A percentile compares a stretch with the other conserved stretches of the same genome.
Conservation (phyloP, 2,329 filamentous ascomycete species). For the Pestalotiopsis sp. region DNA sequence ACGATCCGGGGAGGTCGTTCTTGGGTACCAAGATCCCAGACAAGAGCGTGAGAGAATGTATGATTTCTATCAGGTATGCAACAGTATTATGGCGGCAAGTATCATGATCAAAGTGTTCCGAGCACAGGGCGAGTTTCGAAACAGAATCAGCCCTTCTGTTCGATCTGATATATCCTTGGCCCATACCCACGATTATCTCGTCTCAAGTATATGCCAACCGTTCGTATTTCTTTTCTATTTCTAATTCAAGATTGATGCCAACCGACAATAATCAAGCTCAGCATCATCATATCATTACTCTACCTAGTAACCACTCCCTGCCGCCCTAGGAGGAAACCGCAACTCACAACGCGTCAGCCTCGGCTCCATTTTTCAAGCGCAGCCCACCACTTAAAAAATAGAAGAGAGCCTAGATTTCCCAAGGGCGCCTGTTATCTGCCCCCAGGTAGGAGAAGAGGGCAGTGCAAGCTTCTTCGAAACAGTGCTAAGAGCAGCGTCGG, state of each 20-base stretch:
- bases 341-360: constrained; percentile 28
- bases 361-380: constrained; percentile 18
- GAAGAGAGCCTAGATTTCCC: neutral
- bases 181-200: neutral
- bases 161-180: too few relatives aligned
- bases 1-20: too few relatives aligned
- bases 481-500: neutral
- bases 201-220: neutral
- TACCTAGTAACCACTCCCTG: constrained; percentile 18
- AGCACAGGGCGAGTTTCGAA: too few relatives aligned
- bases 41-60: too few relatives aligned
- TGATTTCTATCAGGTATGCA: too few relatives aligned
- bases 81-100: too few relatives aligned
- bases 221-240: too few relatives aligned
- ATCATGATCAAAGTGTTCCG: too few relatives aligned
- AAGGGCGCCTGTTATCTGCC: neutral
- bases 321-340: constrained; percentile 22
- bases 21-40: too few relatives aligned
- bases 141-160: too few relatives aligned
- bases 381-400: neutral
- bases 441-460: neutral
- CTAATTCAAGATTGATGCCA: too few relatives aligned
- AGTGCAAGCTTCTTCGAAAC: neutral
- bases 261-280: neutral
- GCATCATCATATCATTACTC: constrained; percentile 12